phyloP scores from a whole-genome alignment of 495 filamentous ascomycete genomes.

The Aspergillus nidulans region DNA sequence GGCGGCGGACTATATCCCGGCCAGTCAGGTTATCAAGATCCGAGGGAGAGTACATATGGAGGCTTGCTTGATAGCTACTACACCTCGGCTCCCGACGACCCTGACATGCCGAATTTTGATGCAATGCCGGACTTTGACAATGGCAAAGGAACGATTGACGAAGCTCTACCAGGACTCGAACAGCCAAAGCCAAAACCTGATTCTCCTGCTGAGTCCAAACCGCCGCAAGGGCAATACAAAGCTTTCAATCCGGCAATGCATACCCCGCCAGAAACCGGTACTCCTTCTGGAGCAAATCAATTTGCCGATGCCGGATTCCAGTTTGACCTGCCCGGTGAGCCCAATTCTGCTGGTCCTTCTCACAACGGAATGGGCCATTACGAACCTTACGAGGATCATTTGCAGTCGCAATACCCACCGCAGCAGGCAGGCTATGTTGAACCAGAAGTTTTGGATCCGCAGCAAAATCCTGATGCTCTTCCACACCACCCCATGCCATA shows the following conservation, averaged over 20 bases:
- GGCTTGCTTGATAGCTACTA: constrained; percentile 42
- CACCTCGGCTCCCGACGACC: constrained; percentile 31
- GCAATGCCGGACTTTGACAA: constrained; percentile 43
- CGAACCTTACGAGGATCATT: constrained; percentile 12
- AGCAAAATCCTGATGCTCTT: constrained; percentile 57
- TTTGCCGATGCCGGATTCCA: constrained; percentile 50
- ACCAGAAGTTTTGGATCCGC: constrained; percentile 21
- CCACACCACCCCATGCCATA: constrained; percentile 76
- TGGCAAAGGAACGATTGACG: constrained; percentile 40
- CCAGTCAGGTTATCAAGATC: constrained; percentile 32
- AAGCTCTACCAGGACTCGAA: constrained; percentile 47
- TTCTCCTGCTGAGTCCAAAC: constrained; percentile 16
- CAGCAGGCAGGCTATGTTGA: constrained; percentile 13
- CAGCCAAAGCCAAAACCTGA: constrained; percentile 25
- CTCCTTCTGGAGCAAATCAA: constrained; percentile 46
- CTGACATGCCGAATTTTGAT: constrained; percentile 75
- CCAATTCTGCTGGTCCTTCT: constrained; percentile 42
- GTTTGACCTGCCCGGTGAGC: constrained; percentile 66
- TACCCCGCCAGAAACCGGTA: constrained; percentile 65
- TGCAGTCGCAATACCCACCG: constrained; percentile 9
- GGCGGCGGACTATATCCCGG: constrained; percentile 25
- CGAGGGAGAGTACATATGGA: constrained; percentile 14
- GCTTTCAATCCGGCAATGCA: constrained; percentile 42
- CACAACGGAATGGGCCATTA: constrained; percentile 28
- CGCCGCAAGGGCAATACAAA: constrained; percentile 27